Percentiles rank a stretch among this genome's conserved stretches.
phyloP scores from a whole-genome alignment of 495 filamentous ascomycete genomes.

The Annulohypoxylon maeteangense region DNA sequence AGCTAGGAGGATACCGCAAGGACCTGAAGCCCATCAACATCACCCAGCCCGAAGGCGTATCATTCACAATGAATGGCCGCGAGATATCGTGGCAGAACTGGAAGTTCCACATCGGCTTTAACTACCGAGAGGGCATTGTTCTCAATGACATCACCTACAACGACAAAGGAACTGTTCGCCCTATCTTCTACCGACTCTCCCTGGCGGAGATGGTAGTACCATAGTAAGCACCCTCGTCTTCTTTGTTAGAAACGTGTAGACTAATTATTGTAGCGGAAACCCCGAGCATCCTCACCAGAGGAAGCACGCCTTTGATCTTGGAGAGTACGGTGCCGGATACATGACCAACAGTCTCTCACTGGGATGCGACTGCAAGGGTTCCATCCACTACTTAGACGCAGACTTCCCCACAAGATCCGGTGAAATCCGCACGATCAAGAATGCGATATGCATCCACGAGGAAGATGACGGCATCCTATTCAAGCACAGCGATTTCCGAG shows the following conservation, averaged over 20 bases:
- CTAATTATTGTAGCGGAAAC: slow-evolving; percentile 66
- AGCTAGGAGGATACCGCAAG: slow-evolving; percentile 78
- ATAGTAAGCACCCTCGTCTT: slow-evolving; percentile 60
- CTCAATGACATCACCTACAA: slow-evolving; percentile 92
- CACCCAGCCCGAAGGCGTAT: slow-evolving; percentile 93
- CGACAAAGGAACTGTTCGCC: slow-evolving; percentile 82
- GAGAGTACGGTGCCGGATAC: slow-evolving; percentile 94
- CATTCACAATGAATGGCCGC: slow-evolving; percentile 82
- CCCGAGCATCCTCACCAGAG: slow-evolving; percentile 92
- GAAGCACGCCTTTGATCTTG: slow-evolving; percentile 94
- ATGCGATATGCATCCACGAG: slow-evolving; percentile 97
- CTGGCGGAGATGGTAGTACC: slow-evolving; percentile 97
- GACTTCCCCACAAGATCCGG: slow-evolving; percentile 86
- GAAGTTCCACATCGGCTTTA: slow-evolving; percentile 94
- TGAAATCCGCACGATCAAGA: slow-evolving; percentile 82
- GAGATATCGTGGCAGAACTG: slow-evolving; percentile 95
- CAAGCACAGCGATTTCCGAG: slow-evolving; percentile 96
- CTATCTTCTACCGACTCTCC: slow-evolving; percentile 90
- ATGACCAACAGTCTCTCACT: slow-evolving; percentile 93
- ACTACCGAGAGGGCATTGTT: slow-evolving; percentile 93
- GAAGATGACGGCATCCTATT: slow-evolving; percentile 94
- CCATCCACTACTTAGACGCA: slow-evolving; percentile 89
- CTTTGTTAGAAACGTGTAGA: not conserved
- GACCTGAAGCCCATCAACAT: slow-evolving; percentile 94
- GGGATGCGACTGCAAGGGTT: slow-evolving; percentile 95